Conservation (phyloP, 2,329 filamentous ascomycete species). For the Fusarium sp. region DNA sequence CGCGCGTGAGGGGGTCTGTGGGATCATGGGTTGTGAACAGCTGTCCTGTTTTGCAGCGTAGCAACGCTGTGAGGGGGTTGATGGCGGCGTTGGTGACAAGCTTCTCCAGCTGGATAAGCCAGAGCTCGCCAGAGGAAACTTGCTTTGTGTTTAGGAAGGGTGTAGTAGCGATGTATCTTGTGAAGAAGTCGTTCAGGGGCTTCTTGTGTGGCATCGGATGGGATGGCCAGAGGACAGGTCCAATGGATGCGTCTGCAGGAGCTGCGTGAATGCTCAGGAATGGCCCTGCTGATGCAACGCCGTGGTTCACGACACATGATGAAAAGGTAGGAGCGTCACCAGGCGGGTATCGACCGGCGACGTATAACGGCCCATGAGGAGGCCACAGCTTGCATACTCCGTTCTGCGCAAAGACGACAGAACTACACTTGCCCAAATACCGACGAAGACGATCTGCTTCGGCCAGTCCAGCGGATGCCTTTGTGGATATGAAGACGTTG, state of each 20-base stretch:
- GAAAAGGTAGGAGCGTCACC: conserved; percentile 9
- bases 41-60: conserved; percentile 9
- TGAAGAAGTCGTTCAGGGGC: conserved; percentile 2
- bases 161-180: not conserved
- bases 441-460: conserved; percentile 17
- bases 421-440: conserved; percentile 1
- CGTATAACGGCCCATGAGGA: conserved; percentile 14
- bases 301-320: conserved; percentile 17
- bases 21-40: not conserved
- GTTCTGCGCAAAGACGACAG: conserved; percentile 21
- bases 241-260: conserved; percentile 13
- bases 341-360: conserved; percentile 2
- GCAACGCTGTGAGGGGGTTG: conserved; percentile 11
- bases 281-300: conserved; percentile 12
- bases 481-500: conserved; percentile 20
- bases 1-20: not conserved
- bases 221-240: conserved; percentile 6
- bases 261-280: conserved; percentile 18
- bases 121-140: conserved; percentile 2
- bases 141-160: conserved; percentile 5
- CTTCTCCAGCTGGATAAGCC: conserved; percentile 14
- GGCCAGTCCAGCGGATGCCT: conserved; percentile 3
- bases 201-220: not conserved
- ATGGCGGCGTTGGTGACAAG: conserved; percentile 15
- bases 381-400: conserved; percentile 24